phyloP scores from a whole-genome alignment of 345 rosid species.

The Physaria fendleri region DNA sequence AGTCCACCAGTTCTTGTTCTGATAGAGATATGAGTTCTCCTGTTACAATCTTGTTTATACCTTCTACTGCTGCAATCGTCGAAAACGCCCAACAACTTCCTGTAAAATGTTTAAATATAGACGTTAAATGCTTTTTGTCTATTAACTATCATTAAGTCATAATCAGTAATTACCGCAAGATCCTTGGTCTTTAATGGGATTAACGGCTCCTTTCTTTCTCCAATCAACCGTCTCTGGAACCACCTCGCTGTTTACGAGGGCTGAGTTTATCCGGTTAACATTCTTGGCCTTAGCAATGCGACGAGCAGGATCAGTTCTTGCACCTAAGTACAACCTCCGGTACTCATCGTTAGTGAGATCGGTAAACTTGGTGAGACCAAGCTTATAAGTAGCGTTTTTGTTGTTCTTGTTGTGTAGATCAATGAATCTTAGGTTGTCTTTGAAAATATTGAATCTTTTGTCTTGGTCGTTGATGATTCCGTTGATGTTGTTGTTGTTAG shows the following conservation, averaged over 20 bases:
- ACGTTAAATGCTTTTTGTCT: neutral
- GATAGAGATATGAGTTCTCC: constrained; percentile 71
- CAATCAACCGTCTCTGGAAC: constrained; percentile 75
- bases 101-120: constrained; percentile 23
- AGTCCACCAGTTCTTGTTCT: constrained; percentile 93
- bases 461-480: constrained; percentile 44
- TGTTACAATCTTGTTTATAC: constrained; percentile 76
- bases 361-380: constrained; percentile 71
- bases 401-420: constrained; percentile 57
- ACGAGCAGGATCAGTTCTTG: constrained; percentile 35
- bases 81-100: constrained; percentile 99
- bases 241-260: constrained; percentile 31
- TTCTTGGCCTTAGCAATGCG: constrained; percentile 43
- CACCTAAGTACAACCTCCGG: constrained; percentile 31
- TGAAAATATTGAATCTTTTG: constrained; percentile 55
- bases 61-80: constrained; percentile 78
- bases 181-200: constrained; percentile 75
- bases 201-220: constrained; percentile 75
- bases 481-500: constrained; percentile 37
- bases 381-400: constrained; percentile 47
- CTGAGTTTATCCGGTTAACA: constrained; percentile 33
- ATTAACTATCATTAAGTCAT: too few relatives aligned
- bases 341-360: constrained; percentile 85
- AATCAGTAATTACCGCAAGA: constrained; percentile 45
- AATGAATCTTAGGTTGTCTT: constrained; percentile 70